Evolutionary conservation across 768 basidiomycete species (phyloP).

Genomic region (Tylopilus sp.): DNA sequence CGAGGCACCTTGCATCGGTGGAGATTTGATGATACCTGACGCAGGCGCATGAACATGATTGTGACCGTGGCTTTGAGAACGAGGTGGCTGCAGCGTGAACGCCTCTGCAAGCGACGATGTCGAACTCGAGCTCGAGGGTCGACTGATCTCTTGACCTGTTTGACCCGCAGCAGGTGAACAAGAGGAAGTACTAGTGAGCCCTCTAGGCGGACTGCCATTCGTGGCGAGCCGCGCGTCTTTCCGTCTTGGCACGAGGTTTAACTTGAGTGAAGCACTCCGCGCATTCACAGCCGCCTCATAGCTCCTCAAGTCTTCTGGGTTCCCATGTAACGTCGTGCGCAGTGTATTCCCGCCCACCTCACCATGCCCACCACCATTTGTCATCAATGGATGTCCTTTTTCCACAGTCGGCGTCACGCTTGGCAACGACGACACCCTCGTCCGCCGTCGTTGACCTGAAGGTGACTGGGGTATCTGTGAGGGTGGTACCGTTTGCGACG

Average conservation of each 20-base stretch:
- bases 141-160: constrained; percentile 26
- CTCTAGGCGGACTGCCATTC: constrained; percentile 18
- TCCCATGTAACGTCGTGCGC: constrained; percentile 42
- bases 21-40: constrained; percentile 18
- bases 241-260: constrained; percentile 51
- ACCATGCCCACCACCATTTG: constrained; percentile 17
- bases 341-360: constrained; percentile 22
- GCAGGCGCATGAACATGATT: constrained; percentile 2
- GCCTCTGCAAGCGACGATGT: constrained; percentile 40
- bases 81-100: constrained; percentile 29
- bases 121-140: constrained; percentile 37
- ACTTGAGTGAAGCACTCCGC: constrained; percentile 54
- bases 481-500: constrained; percentile 9
- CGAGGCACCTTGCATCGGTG: constrained; percentile 26
- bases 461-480: constrained; percentile 28
- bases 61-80: neutral
- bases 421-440: constrained; percentile 64
- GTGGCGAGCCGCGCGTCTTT: constrained; percentile 22
- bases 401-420: constrained; percentile 59
- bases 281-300: constrained; percentile 79
- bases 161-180: constrained; percentile 4
- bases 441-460: constrained; percentile 36
- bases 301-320: constrained; percentile 59
- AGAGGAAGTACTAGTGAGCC: neutral
- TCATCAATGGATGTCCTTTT: constrained; percentile 16